Evolutionary conservation across 768 basidiomycete species (phyloP).

Genomic region (Nevesoporus exiguus): DNA sequence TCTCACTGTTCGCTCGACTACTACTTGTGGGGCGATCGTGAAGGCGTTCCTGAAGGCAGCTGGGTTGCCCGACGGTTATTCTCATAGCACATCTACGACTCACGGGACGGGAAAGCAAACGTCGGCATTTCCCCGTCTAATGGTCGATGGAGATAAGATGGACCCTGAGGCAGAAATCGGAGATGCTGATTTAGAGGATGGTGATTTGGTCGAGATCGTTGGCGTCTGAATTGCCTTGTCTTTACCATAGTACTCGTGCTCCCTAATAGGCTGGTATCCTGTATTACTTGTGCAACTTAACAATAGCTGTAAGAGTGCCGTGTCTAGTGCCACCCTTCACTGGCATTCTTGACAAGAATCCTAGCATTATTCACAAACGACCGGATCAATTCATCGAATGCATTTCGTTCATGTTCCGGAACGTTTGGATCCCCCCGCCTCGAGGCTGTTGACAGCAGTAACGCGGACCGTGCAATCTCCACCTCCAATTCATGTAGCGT

Average conservation of each 20-base stretch:
- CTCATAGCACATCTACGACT: slow-evolving; percentile 33
- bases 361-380: slow-evolving; percentile 92
- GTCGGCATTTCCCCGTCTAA: slow-evolving; percentile 35
- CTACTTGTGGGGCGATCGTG: slow-evolving; percentile 73
- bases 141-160: slow-evolving; percentile 72
- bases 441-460: slow-evolving; percentile 67
- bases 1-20: slow-evolving; percentile 68
- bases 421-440: slow-evolving; percentile 61
- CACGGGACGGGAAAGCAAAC: slow-evolving; percentile 33
- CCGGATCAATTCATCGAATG: slow-evolving; percentile 89
- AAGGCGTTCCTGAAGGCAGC: slow-evolving; percentile 71
- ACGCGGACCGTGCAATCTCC: slow-evolving; percentile 71
- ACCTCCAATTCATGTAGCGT: slow-evolving; percentile 85
- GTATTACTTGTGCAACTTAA: slow-evolving; percentile 1
- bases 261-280: slow-evolving; percentile 13
- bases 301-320: neutral
- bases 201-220: slow-evolving; percentile 73
- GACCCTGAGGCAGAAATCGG: slow-evolving; percentile 57
- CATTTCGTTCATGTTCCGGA: slow-evolving; percentile 61
- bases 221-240: slow-evolving; percentile 40
- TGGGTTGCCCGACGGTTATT: slow-evolving; percentile 55
- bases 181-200: slow-evolving; percentile 71
- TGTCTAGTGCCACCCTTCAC: slow-evolving; percentile 43
- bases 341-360: slow-evolving; percentile 79
- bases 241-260: slow-evolving; percentile 4